A percentile compares a stretch with the other conserved stretches of the same genome.
Conservation (phyloP, 306 rosid genomes). For the Hylodesmum podocarpum region DNA sequence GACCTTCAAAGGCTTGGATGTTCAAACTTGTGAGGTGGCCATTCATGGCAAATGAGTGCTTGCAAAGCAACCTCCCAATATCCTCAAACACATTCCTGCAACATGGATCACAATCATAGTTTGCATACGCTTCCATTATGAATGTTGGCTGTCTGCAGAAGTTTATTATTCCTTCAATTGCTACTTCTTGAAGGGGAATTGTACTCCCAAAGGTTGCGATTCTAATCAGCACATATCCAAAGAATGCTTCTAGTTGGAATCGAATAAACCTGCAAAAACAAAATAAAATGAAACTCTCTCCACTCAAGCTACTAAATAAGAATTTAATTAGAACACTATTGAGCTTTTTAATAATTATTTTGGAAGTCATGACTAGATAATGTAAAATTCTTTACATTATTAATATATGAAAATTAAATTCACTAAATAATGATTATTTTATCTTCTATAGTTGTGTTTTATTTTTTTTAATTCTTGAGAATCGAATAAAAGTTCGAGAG, state of each 20-base stretch:
- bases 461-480: no score
- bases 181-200: slow-evolving; percentile 80
- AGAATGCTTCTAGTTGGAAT: slow-evolving; percentile 83
- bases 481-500: no score
- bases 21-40: slow-evolving; percentile 54
- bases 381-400: no score
- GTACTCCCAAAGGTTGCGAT: slow-evolving; percentile 54
- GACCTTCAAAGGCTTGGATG: slow-evolving; percentile 85
- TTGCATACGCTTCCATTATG: slow-evolving; percentile 57
- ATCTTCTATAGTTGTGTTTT: no score
- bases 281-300: background rate
- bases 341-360: no score
- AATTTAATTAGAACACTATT: background rate
- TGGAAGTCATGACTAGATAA: no score
- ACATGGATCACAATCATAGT: slow-evolving; percentile 82
- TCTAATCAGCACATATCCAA: slow-evolving; percentile 58
- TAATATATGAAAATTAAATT: no score
- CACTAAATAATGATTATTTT: no score
- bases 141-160: slow-evolving; percentile 85
- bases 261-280: slow-evolving; percentile 55
- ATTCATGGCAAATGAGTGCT: slow-evolving; percentile 60
- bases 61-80: slow-evolving; percentile 77
- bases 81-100: slow-evolving; percentile 69
- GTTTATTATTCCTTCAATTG: slow-evolving; percentile 78
- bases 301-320: background rate